These are phyloP conservation scores for Solanum hybrid DNA, from an alignment of 305 asterid genomes.

Conservation along the genomic window DNA sequence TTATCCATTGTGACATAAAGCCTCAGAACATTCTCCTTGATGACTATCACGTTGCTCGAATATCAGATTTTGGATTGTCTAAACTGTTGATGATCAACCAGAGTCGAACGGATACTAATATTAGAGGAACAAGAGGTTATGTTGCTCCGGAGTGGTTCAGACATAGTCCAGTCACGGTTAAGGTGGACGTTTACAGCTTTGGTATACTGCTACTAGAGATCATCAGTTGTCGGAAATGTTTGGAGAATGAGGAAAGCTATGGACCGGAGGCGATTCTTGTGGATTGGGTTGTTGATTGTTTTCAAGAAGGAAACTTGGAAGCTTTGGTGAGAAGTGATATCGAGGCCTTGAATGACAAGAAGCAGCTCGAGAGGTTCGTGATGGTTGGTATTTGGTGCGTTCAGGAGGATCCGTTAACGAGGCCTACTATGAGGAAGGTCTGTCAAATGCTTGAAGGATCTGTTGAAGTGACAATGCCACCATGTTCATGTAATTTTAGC, in stretches of 20 bases:
- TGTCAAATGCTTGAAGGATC: conserved; percentile 40
- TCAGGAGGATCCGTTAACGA: conserved; percentile 23
- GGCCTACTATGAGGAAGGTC: conserved; percentile 37
- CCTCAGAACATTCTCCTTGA: conserved; percentile 58
- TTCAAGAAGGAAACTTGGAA: conserved; percentile 16
- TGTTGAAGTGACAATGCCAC: conserved; percentile 21
- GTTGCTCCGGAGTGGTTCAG: conserved; percentile 45
- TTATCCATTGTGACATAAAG: conserved; percentile 61
- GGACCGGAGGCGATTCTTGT: conserved; percentile 13
- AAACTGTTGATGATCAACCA: conserved; percentile 37
- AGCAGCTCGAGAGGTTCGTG: conserved; percentile 19
- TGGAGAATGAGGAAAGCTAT: conserved; percentile 6
- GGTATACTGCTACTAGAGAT: conserved; percentile 49
- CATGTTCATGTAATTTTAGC: conserved; percentile 14
- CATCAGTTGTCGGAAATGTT: conserved; percentile 23
- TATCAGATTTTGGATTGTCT: conserved; percentile 57
- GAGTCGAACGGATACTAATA: conserved; percentile 28
- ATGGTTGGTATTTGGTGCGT: conserved; percentile 44
- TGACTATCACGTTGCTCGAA: conserved; percentile 27
- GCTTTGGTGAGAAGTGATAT: conserved; percentile 18
- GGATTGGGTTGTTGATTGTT: conserved; percentile 45
- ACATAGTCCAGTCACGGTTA: conserved; percentile 19
- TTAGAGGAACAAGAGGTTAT: conserved; percentile 53
- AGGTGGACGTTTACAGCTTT: conserved; percentile 53
- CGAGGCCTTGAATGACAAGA: conserved; percentile 22